These are phyloP conservation scores for Trichoderma sp. DNA, from an alignment of 2,329 filamentous ascomycete species.

Conservation along the genomic window DNA sequence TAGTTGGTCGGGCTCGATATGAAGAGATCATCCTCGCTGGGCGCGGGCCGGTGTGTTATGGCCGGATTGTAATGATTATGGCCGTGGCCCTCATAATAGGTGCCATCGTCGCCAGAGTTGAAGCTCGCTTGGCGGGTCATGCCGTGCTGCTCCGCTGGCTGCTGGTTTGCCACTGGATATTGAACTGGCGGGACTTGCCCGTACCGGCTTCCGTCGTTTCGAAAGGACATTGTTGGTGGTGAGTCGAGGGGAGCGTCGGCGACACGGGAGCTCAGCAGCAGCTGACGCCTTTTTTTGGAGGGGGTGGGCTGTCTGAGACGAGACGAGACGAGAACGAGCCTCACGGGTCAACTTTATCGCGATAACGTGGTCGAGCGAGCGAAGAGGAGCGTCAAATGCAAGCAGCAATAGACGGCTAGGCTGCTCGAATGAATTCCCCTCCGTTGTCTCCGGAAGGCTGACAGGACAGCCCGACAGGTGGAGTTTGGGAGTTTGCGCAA, in stretches of 20 bases:
- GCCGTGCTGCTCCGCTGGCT: constrained; percentile 31
- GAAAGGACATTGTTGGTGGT: constrained; percentile 55
- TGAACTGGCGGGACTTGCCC: constrained; percentile 65
- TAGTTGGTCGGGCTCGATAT: constrained; percentile 46
- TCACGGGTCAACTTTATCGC: constrained; percentile 24
- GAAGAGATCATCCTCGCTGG: constrained; percentile 60
- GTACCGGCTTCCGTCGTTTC: constrained; percentile 61
- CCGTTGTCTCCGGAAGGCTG: constrained; percentile 15
- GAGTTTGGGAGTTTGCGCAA: not conserved
- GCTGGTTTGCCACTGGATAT: constrained; percentile 51
- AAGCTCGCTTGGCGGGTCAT: constrained; percentile 64
- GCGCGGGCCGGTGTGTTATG: constrained; percentile 23
- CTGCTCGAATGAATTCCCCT: not conserved
- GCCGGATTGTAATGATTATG: constrained; percentile 22
- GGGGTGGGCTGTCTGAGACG: constrained; percentile 13
- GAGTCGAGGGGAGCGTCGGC: not conserved
- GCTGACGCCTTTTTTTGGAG: constrained; percentile 1
- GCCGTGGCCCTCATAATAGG: constrained; percentile 42
- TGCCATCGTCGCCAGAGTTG: constrained; percentile 70
- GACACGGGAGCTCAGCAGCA: not conserved
- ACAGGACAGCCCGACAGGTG: constrained; percentile 6
- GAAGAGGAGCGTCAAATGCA: not conserved
- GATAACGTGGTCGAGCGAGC: not conserved
- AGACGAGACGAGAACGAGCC: constrained; percentile 17
- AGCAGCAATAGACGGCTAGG: not conserved